These are phyloP conservation scores for Lenzites betulinus DNA, from an alignment of 768 basidiomycete species.

Conservation along the genomic window DNA sequence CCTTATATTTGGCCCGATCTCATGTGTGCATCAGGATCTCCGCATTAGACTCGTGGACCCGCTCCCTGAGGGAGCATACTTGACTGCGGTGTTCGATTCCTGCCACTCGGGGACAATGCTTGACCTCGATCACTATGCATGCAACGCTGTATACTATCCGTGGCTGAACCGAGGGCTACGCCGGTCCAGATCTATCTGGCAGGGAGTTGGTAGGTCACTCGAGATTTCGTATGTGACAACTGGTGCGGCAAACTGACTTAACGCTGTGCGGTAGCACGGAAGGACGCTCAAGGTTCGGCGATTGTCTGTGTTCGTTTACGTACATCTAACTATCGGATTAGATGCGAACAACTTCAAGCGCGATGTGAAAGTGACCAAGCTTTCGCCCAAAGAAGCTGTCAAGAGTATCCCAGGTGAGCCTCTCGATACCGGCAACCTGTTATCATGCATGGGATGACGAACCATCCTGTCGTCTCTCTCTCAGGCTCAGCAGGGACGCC, in stretches of 20 bases:
- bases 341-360: not conserved
- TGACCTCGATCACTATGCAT: conserved; percentile 28
- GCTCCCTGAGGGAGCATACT: conserved; percentile 21
- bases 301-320: not conserved
- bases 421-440: too few relatives aligned
- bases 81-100: conserved; percentile 28
- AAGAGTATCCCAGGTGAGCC: not conserved
- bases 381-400: not conserved
- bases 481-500: not conserved
- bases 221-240: too few relatives aligned
- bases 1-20: not conserved
- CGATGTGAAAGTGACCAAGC: not conserved
- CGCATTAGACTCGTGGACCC: conserved; percentile 17
- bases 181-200: conserved; percentile 11
- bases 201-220: conserved; percentile 10
- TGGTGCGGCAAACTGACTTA: not conserved
- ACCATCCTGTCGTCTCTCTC: too few relatives aligned
- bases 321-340: not conserved
- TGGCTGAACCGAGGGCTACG: conserved; percentile 23
- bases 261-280: not conserved
- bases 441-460: not conserved
- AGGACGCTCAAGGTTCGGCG: not conserved
- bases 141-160: conserved; percentile 26
- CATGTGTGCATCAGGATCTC: conserved; percentile 20
- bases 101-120: conserved; percentile 31